Evolutionary conservation across 2,329 filamentous ascomycete species (phyloP), one percentile per base, ranked within the genome.

Genomic region (Aspergillus niger): DNA sequence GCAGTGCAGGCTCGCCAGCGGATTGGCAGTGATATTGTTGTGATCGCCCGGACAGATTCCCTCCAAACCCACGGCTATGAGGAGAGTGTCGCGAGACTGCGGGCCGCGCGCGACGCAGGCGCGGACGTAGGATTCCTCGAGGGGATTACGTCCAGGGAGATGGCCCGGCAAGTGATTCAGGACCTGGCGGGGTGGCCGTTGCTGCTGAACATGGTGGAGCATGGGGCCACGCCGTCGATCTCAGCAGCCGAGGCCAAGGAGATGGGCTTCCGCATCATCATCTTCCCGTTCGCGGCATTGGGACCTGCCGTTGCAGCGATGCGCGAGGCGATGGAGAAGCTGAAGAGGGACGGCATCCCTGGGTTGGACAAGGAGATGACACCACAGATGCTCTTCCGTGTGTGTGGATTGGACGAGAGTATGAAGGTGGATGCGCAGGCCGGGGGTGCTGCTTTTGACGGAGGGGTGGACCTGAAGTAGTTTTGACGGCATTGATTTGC

Each of bases 121-220:
- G 77, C 76, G 7, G 78, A 80, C 51, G 72, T 76, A 2, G 76
- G 75, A 1, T 79, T 80, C 65, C 68, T 80, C 2, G 78, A 80
- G 64, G 78, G 76, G 1, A 70, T 79, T 26, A 72, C 73, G 2
- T 76, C 72, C 28, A 70, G 70, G 17, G 77, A 77, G 48, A 72
- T 77, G 69, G 75, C 76, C 28, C 65, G 65, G 15, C 69, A 71
- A 58, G 70, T 70, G 7, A 71, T 77, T 7, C 55, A 68, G 43
- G 76, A 78, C 47, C 69, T 80, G 57, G 72, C 70, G 13, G 70
- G 70, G 13, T 77, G 74, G 70, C 77, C 77, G 10, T 64, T 79
- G 64, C 55, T 81, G 49, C 62, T 80, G 59, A 81, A 81, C 62
- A 79, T 79, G 70, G 79, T 81, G 11, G 77, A 79, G 63, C 74